Percentiles rank a stretch among this genome's conserved stretches.
Evolutionary conservation across 1,284 basidiomycete species (phyloP).

Genomic region (Microbotryum saponariae): DNA sequence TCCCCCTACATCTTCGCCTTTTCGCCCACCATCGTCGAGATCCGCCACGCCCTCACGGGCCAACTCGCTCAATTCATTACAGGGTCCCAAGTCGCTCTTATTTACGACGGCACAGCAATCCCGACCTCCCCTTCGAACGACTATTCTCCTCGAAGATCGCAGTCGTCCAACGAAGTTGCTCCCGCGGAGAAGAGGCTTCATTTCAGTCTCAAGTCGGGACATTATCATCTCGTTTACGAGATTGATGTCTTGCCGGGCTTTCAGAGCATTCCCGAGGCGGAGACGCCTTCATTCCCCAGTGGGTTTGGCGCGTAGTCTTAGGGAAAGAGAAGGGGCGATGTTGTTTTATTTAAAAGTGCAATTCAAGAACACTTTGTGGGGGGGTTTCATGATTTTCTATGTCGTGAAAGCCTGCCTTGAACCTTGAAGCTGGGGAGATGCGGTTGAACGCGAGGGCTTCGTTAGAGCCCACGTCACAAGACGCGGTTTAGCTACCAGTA

Average conservation of each 20-base stretch:
- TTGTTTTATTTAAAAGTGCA: no score
- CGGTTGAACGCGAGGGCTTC: no score
- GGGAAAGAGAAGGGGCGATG: no score
- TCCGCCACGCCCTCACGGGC: slow-evolving; percentile 28
- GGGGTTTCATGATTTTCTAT: no score
- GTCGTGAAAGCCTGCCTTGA: no score
- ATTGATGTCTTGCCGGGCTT: slow-evolving; percentile 1
- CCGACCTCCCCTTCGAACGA: background rate
- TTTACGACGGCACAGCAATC: slow-evolving; percentile 21
- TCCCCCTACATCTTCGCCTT: slow-evolving; percentile 60
- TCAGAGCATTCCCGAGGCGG: no score
- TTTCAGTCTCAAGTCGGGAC: background rate
- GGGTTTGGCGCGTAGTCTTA: no score
- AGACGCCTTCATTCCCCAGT: no score
- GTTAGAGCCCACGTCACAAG: no score
- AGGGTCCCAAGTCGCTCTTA: slow-evolving; percentile 20
- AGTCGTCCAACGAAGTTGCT: slow-evolving; percentile 1
- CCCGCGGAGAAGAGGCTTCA: background rate
- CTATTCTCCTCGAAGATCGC: background rate
- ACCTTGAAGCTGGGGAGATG: no score
- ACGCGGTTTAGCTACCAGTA: no score
- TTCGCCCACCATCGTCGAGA: slow-evolving; percentile 24
- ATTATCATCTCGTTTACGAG: slow-evolving; percentile 17
- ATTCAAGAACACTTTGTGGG: no score
- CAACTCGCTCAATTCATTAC: slow-evolving; percentile 23